Conservation (phyloP, 495 filamentous ascomycete species). For the Cetradonia linearis region DNA sequence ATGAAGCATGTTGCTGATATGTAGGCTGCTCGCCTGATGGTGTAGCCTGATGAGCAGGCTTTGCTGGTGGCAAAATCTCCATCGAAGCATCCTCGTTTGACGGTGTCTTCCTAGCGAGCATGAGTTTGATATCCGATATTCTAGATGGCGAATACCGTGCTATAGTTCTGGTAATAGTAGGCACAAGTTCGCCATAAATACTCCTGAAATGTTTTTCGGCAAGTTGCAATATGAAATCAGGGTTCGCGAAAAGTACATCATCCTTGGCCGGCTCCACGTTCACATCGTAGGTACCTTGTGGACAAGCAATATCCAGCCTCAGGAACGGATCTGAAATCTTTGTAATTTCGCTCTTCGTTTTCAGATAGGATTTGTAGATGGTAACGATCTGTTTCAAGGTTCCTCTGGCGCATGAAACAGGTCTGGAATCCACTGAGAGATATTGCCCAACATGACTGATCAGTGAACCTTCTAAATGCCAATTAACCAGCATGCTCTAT, state of each 20-base stretch:
- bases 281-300: conserved; percentile 63
- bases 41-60: not conserved
- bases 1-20: not conserved
- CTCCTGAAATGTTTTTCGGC: conserved; percentile 46
- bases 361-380: conserved; percentile 49
- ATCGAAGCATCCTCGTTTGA: conserved; percentile 1
- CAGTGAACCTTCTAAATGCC: conserved; percentile 37
- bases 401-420: conserved; percentile 53
- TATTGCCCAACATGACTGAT: conserved; percentile 50
- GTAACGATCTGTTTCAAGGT: conserved; percentile 55
- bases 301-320: conserved; percentile 61
- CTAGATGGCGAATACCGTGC: not conserved
- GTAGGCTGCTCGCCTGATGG: not conserved
- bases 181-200: conserved; percentile 42
- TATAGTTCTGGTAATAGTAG: conserved; percentile 9
- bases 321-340: conserved; percentile 57
- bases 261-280: conserved; percentile 91
- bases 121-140: conserved; percentile 24
- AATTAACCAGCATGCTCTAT: not conserved
- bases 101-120: conserved; percentile 27
- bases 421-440: conserved; percentile 69
- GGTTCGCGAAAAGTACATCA: conserved; percentile 67
- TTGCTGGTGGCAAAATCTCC: not conserved
- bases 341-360: conserved; percentile 22
- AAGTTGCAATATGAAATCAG: conserved; percentile 39